Evolutionary conservation across 2,329 filamentous ascomycete genomes (phyloP).

Genomic region (Paecilomyces fulvus): DNA sequence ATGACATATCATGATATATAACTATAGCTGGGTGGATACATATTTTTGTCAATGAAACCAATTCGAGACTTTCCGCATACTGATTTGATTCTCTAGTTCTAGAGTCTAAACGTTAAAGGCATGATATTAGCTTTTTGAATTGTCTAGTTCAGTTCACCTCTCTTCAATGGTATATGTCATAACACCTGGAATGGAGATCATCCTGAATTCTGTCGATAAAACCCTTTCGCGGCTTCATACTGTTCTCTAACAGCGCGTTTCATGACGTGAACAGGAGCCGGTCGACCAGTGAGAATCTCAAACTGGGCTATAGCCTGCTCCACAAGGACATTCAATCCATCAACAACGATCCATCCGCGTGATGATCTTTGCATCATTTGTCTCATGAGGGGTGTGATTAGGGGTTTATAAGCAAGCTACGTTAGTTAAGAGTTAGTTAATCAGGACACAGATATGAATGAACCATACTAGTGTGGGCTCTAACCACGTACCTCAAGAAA

Average conservation of each 20-base stretch:
- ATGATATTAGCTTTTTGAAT: too few species aligned
- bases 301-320: constrained; percentile 18
- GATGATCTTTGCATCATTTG: constrained; percentile 6
- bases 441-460: not conserved
- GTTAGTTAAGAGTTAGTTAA: not conserved
- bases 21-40: too few species aligned
- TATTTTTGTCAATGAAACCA: too few species aligned
- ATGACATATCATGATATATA: too few species aligned
- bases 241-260: constrained; percentile 10
- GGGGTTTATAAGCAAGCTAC: constrained; percentile 11
- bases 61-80: too few species aligned
- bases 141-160: too few species aligned
- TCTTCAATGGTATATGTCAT: not conserved
- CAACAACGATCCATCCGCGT: constrained; percentile 15
- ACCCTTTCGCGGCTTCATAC: not conserved
- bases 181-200: not conserved
- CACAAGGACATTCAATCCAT: constrained; percentile 13
- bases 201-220: not conserved
- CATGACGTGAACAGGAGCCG: constrained; percentile 17
- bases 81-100: too few species aligned
- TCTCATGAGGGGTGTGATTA: constrained; percentile 9
- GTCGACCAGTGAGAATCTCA: constrained; percentile 15
- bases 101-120: too few species aligned
- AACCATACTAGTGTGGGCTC: not conserved
- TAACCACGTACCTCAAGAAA: constrained; percentile 13